A percentile compares a stretch with the other conserved stretches of the same genome.
phyloP scores from a whole-genome alignment of 2,329 filamentous ascomycete species.

The Stagonosporopsis rhizophila region DNA sequence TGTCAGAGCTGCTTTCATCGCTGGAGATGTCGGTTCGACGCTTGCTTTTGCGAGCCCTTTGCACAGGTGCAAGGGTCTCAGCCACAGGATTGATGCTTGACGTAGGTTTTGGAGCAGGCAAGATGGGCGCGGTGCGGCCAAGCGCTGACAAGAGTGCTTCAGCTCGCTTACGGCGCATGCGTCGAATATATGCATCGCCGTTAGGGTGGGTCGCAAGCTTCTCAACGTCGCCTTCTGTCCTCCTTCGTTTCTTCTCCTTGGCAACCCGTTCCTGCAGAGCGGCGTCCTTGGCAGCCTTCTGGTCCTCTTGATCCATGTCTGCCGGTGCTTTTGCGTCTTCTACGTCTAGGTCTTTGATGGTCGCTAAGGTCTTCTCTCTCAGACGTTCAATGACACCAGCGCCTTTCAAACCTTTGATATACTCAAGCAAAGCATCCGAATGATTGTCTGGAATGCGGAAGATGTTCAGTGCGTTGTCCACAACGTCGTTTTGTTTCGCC shows the following conservation, averaged over 20 bases:
- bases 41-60: constrained; percentile 38
- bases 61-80: constrained; percentile 22
- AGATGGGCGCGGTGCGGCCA: constrained; percentile 33
- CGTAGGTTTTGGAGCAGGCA: constrained; percentile 22
- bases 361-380: constrained; percentile 68
- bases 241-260: constrained; percentile 40
- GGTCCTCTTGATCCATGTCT: constrained; percentile 46
- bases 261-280: constrained; percentile 46
- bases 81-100: constrained; percentile 26
- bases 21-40: constrained; percentile 38
- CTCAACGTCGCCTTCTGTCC: constrained; percentile 42
- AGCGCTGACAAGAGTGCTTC: constrained; percentile 43
- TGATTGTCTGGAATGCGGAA: constrained; percentile 74
- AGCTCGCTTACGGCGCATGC: constrained; percentile 44
- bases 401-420: constrained; percentile 81
- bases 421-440: constrained; percentile 74
- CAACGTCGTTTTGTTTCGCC: constrained; percentile 82
- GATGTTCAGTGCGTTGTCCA: constrained; percentile 81
- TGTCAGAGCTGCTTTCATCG: constrained; percentile 45
- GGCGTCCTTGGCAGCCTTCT: constrained; percentile 46
- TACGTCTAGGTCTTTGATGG: constrained; percentile 62
- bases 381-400: constrained; percentile 71
- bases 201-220: constrained; percentile 31
- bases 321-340: constrained; percentile 33
- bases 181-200: constrained; percentile 41